Percentiles rank a stretch among this genome's conserved stretches.
These are phyloP conservation scores for Pinus taeda DNA, from an alignment of 75 land plant species.

Conservation along the genomic window DNA sequence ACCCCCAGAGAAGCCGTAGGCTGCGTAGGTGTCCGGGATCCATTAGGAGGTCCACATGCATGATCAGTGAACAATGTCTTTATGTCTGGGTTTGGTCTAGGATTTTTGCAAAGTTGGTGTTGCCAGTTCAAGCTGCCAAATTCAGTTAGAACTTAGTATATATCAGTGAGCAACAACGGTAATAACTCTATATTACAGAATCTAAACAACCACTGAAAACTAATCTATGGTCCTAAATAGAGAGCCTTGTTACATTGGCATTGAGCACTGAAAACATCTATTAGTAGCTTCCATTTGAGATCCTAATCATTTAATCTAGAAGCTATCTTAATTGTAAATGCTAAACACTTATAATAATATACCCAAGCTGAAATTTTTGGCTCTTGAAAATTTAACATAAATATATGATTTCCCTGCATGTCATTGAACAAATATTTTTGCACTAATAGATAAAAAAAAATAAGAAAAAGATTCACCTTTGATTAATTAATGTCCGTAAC, in stretches of 20 bases:
- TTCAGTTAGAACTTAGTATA: no score
- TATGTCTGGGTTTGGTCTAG: slow-evolving; percentile 78
- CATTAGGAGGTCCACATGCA: slow-evolving; percentile 66
- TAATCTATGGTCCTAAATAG: background rate
- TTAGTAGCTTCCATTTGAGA: background rate
- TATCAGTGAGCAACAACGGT: background rate
- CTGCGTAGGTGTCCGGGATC: slow-evolving; percentile 59
- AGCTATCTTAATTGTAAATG: background rate
- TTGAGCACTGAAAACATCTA: background rate
- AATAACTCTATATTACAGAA: slow-evolving; percentile 2
- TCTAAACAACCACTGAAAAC: background rate
- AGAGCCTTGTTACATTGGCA: background rate
- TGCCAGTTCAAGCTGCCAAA: slow-evolving; percentile 81
- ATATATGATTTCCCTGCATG: background rate
- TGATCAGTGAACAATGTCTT: slow-evolving; percentile 77
- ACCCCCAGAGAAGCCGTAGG: slow-evolving; percentile 51
- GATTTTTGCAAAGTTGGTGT: slow-evolving; percentile 86
- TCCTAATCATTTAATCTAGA: background rate
- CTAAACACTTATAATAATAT: background rate
- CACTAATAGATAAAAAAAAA: background rate
- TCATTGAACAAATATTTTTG: background rate
- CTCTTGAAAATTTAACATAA: background rate
- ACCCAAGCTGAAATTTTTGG: background rate
- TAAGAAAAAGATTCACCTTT: slow-evolving; percentile 39
- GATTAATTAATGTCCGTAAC: slow-evolving; percentile 67